Evolutionary conservation across 768 basidiomycete genomes (phyloP), one percentile per base, ranked within the genome.

Genomic region (Rhizopogon sp.): DNA sequence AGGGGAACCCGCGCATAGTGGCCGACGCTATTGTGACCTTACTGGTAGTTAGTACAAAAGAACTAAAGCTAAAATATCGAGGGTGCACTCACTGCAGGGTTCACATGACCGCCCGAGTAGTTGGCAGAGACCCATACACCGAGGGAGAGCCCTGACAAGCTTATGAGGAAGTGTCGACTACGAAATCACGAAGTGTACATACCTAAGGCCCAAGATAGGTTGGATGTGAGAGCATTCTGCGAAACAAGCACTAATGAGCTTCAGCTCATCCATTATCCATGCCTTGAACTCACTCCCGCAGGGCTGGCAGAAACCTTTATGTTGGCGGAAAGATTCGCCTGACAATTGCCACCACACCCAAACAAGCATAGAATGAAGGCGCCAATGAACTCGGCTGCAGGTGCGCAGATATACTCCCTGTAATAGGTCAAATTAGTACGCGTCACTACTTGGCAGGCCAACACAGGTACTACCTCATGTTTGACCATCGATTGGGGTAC

Each of bases 91-190:
- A 82, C 83, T 39, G 81, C 80, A 43, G 84, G 83, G 63, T 86
- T 86, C 57, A 85, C 79, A 60, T 87, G 85, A 16, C 83, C 85
- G 4, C 83, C 84, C 43, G 84, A 84, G 51, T 83, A 76, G 43
- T 83, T 83, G 42, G 80, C 79, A 25, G 79, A 78, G 2, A 83
- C 75, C 82, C 82, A 86, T n/a, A 82, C 84, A 43, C 83, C 85
- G 62, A 86, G 71, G 7, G 82, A 80, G 3, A 77, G 76, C 28
- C 83, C 70, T 71, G 40, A 45, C 25, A n/a, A 43, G 16, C 47
- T 22, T n/a, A 28, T 43, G 29, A 47, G 31, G 31, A 47, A 43
- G 20, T 52, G 42, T 37, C 14, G 2, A 5, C 29, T 17, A 43
- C 35, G 22, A 16, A 31, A 20, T 40, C n/a, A 37, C 9, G 25